phyloP scores from a whole-genome alignment of 768 basidiomycete genomes.

The Pleurotus platypus region DNA sequence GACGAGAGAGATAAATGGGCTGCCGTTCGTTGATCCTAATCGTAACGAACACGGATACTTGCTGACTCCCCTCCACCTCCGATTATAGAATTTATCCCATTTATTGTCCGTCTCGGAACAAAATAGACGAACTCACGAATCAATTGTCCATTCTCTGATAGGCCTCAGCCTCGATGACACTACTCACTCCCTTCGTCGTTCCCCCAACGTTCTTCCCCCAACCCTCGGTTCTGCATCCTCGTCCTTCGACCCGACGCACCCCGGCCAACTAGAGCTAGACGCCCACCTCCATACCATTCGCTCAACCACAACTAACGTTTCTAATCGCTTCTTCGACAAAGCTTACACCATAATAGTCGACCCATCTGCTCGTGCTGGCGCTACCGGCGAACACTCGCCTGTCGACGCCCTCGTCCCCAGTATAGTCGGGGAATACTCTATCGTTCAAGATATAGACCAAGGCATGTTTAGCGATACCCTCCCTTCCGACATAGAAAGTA shows the following conservation, averaged over 20 bases:
- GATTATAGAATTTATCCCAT: slow-evolving; percentile 63
- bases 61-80: not conserved
- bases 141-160: slow-evolving; percentile 74
- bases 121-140: slow-evolving; percentile 59
- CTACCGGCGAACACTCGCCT: slow-evolving; percentile 87
- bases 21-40: slow-evolving; percentile 37
- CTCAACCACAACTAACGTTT: slow-evolving; percentile 52
- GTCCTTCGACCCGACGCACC: slow-evolving; percentile 26
- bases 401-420: slow-evolving; percentile 89
- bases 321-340: slow-evolving; percentile 92
- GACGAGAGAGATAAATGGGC: slow-evolving; percentile 85
- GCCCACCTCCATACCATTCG: slow-evolving; percentile 76
- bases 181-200: slow-evolving; percentile 35
- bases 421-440: slow-evolving; percentile 78
- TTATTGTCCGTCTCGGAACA: slow-evolving; percentile 62
- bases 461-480: slow-evolving; percentile 30
- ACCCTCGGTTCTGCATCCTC: slow-evolving; percentile 12
- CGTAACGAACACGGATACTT: not conserved
- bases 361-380: slow-evolving; percentile 78
- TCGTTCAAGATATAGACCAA: slow-evolving; percentile 63
- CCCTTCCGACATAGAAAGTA: not conserved
- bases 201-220: slow-evolving; percentile 20
- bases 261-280: slow-evolving; percentile 37
- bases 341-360: slow-evolving; percentile 80
- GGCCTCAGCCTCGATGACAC: slow-evolving; percentile 79